Base-by-base conservation (phyloP, 495 filamentous ascomycete genomes). In the Hypoxylon crocopeplum region DNA sequence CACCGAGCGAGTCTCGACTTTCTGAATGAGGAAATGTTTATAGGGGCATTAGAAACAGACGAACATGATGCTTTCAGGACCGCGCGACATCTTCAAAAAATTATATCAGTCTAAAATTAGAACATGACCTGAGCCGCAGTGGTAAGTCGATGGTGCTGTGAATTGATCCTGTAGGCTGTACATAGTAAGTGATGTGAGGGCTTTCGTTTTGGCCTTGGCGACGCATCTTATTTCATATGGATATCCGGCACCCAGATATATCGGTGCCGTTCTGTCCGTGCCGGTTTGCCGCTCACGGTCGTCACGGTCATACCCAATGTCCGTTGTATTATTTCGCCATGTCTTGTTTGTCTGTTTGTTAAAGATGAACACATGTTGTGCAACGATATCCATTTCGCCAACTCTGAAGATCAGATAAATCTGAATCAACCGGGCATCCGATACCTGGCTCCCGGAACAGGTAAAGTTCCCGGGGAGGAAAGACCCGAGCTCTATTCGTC, bases 61-160 rank as follows among this genome's bases (percentile, higher is more conserved):
- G n/a, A n/a, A n/a, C n/a, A n/a, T n/a, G n/a, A n/a, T n/a, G n/a
- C n/a, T n/a, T n/a, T n/a, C n/a, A n/a, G n/a, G n/a, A n/a, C n/a
- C n/a, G n/a, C n/a, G 42, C 16, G 22, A 37, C 25, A 30, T 11
- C 7, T 21, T 39, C 20, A 15, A 40, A n/a, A 38, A 38, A n/a
- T 24, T 19, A 34, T 7, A 34, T 42, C 37, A 32, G 20, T 32
- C 49, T 50, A 58, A 64, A 64, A 48, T 60, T 68, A 68, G 52
- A 59, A 57, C 8, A 41, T 16, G n/a, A 56, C 39, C 15, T 27
- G 48, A 53, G 53, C 48, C 53, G 41, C 48, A 64, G 51, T 37
- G 4, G 25, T 17, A 27, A 19, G 16, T 25, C 21, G 44, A 48
- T 10, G 17, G 39, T 15, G 37, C 25, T 27, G 32, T 36, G 19